phyloP scores from a whole-genome alignment of 495 filamentous ascomycete species.

The Annulohypoxylon bovei region DNA sequence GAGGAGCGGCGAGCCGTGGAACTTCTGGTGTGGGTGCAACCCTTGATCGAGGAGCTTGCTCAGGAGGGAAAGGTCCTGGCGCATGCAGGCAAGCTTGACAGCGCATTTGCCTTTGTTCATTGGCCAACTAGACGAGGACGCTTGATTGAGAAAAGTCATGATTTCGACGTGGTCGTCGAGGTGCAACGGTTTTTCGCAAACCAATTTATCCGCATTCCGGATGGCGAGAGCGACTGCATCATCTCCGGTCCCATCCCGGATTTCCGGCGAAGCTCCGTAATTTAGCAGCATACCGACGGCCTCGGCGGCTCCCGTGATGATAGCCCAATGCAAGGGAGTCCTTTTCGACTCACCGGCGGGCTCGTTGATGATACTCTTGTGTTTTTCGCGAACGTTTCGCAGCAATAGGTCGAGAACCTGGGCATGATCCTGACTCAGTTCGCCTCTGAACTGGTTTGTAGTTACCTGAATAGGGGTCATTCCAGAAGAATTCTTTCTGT shows the following conservation, averaged over 20 bases:
- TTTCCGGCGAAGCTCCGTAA: background rate
- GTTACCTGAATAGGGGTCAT: background rate
- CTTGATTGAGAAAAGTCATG: background rate
- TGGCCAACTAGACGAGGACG: background rate
- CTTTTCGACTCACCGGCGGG: background rate
- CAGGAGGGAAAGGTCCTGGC: background rate
- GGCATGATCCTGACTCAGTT: background rate
- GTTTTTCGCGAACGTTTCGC: background rate
- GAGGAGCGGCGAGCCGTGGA: background rate
- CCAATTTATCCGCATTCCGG: background rate
- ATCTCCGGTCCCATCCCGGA: background rate
- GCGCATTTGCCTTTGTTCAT: background rate
- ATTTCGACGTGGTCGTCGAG: background rate
- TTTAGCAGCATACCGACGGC: background rate
- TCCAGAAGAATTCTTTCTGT: background rate
- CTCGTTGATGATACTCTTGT: background rate
- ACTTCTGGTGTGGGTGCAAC: background rate
- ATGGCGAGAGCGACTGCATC: background rate
- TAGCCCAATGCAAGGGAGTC: background rate
- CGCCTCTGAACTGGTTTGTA: background rate
- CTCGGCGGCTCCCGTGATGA: background rate
- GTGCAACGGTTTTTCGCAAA: background rate
- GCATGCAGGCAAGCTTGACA: background rate
- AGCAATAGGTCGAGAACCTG: background rate
- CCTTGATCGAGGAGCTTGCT: background rate